Conservation (phyloP, 768 basidiomycete species). For the Chalciporus piperatus region DNA sequence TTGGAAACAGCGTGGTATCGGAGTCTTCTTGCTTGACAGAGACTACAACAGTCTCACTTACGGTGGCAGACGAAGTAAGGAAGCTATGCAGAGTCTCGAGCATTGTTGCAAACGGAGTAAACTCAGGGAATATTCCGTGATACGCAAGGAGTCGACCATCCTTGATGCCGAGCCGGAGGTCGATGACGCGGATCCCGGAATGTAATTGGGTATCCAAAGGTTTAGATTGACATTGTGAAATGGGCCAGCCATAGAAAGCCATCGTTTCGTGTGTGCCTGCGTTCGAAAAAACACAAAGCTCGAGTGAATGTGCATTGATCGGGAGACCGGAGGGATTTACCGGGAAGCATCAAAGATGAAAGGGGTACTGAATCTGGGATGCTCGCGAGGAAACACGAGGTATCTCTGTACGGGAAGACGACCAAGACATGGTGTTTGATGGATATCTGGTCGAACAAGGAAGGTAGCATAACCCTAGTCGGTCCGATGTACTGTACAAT, state of each 20-base stretch:
- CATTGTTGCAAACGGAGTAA: slow-evolving; percentile 64
- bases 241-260: slow-evolving; percentile 82
- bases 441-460: slow-evolving; percentile 37
- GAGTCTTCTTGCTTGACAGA: slow-evolving; percentile 89
- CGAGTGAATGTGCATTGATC: not conserved
- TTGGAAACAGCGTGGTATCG: slow-evolving; percentile 53
- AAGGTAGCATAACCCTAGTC: slow-evolving; percentile 6
- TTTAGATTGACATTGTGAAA: slow-evolving; percentile 82
- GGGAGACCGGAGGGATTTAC: slow-evolving; percentile 45
- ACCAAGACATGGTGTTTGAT: slow-evolving; percentile 45
- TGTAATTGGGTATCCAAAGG: slow-evolving; percentile 65
- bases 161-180: slow-evolving; percentile 74
- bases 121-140: slow-evolving; percentile 75
- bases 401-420: slow-evolving; percentile 57
- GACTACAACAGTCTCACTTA: slow-evolving; percentile 75
- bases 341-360: slow-evolving; percentile 77
- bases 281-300: not conserved
- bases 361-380: slow-evolving; percentile 68
- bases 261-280: slow-evolving; percentile 35
- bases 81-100: slow-evolving; percentile 60
- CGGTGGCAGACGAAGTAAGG: slow-evolving; percentile 54
- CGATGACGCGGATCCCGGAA: slow-evolving; percentile 78
- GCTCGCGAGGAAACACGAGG: slow-evolving; percentile 54
- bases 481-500: not conserved
- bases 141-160: slow-evolving; percentile 66